phyloP scores from a whole-genome alignment of 768 basidiomycete species.

The Russula lepida region DNA sequence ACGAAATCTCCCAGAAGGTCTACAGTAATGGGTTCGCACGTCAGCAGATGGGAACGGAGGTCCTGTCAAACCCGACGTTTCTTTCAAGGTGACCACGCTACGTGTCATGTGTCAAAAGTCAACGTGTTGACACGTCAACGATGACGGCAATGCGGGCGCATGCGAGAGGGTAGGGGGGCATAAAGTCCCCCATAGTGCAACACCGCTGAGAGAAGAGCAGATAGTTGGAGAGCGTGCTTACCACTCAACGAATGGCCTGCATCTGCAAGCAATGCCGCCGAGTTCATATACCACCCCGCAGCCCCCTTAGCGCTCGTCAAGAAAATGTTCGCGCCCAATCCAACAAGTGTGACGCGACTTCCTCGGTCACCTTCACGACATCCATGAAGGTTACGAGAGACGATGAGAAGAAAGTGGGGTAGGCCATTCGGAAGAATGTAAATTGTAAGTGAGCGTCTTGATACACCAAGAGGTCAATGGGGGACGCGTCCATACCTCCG shows the following conservation, averaged over 20 bases:
- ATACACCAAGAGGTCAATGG: too few relatives aligned
- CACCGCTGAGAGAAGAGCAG: background rate
- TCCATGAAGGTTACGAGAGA: too few relatives aligned
- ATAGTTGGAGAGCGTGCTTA: constrained; percentile 31
- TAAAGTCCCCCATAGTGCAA: background rate
- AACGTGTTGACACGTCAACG: background rate
- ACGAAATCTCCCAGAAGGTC: constrained; percentile 88
- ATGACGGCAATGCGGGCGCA: background rate
- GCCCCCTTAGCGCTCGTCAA: constrained; percentile 77
- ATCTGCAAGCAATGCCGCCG: constrained; percentile 85
- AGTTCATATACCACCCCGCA: constrained; percentile 87
- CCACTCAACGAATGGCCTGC: constrained; percentile 88
- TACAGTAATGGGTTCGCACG: constrained; percentile 23
- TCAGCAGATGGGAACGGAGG: background rate
- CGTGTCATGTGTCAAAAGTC: too few relatives aligned
- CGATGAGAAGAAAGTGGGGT: background rate
- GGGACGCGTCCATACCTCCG: too few relatives aligned
- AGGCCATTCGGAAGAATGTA: background rate
- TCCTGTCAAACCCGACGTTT: background rate
- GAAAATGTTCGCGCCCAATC: constrained; percentile 72
- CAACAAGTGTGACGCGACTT: constrained; percentile 75
- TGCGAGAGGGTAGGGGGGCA: background rate
- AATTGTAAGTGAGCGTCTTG: too few relatives aligned
- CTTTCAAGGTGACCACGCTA: too few relatives aligned
- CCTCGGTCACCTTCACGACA: constrained; percentile 60